phyloP scores from a whole-genome alignment of 1,284 basidiomycete species.

The Fomitopsis palustris region DNA sequence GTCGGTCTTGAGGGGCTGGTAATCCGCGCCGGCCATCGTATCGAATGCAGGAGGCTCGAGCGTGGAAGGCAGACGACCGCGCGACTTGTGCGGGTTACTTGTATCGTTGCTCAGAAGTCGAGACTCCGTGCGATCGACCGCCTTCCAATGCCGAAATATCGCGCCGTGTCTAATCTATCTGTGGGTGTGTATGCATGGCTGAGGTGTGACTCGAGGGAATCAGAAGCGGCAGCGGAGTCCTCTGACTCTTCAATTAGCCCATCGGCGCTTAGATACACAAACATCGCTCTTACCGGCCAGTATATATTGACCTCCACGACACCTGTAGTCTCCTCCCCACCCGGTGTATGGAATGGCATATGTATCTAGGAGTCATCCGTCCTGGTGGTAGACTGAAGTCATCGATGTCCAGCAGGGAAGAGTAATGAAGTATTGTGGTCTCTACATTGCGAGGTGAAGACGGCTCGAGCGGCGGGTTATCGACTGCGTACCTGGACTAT shows the following conservation, averaged over 20 bases:
- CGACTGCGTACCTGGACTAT: no score
- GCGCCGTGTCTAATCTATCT: neutral
- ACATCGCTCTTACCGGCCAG: no score
- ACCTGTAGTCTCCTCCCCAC: no score
- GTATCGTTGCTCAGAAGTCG: neutral
- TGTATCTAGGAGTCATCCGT: no score
- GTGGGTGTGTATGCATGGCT: neutral
- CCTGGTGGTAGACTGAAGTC: no score
- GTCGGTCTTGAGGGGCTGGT: slow-evolving; percentile 19
- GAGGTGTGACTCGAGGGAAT: neutral
- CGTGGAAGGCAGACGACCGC: neutral
- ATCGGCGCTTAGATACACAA: neutral
- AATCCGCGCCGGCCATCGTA: slow-evolving; percentile 7
- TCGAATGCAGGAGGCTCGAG: neutral
- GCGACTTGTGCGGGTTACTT: neutral
- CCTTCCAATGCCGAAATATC: neutral
- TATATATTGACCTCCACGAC: no score
- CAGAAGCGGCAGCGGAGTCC: no score
- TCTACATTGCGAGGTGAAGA: no score
- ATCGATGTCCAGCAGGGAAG: no score
- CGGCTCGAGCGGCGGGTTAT: no score
- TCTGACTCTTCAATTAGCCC: neutral
- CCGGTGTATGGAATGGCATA: no score
- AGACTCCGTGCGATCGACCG: neutral
- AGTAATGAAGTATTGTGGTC: no score